Evolutionary conservation across 2,329 filamentous ascomycete genomes (phyloP), one percentile per base, ranked within the genome.

Genomic region (Trichoderma koningii): DNA sequence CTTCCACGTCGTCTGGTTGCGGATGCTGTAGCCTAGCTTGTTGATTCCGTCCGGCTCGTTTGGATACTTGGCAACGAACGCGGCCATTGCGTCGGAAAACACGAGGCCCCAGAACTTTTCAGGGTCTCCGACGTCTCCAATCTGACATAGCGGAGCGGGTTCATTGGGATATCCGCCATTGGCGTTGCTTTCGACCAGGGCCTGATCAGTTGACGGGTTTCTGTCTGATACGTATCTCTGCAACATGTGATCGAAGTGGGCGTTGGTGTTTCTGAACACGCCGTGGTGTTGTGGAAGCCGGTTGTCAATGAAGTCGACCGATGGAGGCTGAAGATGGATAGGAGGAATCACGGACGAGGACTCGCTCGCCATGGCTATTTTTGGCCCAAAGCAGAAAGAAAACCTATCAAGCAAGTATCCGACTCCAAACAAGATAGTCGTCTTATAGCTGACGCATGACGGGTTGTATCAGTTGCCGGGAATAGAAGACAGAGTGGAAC

Each of bases 291-390:
- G 10, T 12, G 51, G 28, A 21, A 63, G 61, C 12, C n/a, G 51
- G 23, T 63, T 63, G 30, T 63, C 61, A 21, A 63, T 63, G 17
- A 38, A 63, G 12, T 63, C 61, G 34, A 63, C 61, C 2, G 61
- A 63, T 21, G 61, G 51, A 38, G 61, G 61, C 34, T 63, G 61
- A 19, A 63, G 51, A 19, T 63, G 51, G 14, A 63, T 48, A 6
- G 51, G 45, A 1, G 61, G 61, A 47, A 63, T 60, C 34, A 38
- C 12, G 1, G 17, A 19, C 6, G 56, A 50, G 12, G 34, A n/a
- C 19, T 30, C 19, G 19, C 26, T 52, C 34, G 34, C 47, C 56
- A 60, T 60, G 9, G 21, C 7, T 28, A 12, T 28, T n/a, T 5
- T 14, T n/a, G 9, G 34, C 19, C 21, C 21, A 48, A 14, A 4